Percentiles rank a stretch among this genome's conserved stretches.
phyloP scores from a whole-genome alignment of 2,329 filamentous ascomycete species.

The Diaporthe sp. region DNA sequence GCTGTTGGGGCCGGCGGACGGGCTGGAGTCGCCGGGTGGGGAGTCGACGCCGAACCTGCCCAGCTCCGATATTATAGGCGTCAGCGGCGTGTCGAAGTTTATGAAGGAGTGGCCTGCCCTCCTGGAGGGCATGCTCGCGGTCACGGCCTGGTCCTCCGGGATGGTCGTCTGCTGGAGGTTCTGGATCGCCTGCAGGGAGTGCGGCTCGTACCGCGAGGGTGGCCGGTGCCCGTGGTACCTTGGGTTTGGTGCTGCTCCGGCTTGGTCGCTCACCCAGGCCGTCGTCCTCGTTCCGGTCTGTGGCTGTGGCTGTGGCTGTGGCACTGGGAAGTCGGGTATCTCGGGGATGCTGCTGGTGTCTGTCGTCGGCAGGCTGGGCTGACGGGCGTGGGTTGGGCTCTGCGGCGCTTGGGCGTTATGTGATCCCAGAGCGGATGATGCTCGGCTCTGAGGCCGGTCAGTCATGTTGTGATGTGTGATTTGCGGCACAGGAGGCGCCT shows the following conservation, averaged over 20 bases:
- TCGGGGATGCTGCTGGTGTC: constrained; percentile 10
- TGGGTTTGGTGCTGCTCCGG: not conserved
- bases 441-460: constrained; percentile 12
- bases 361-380: constrained; percentile 9
- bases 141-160: constrained; percentile 38
- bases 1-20: constrained; percentile 25
- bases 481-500: constrained; percentile 16
- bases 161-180: constrained; percentile 34
- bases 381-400: not conserved
- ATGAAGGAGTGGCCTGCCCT: constrained; percentile 36
- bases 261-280: constrained; percentile 37
- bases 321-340: constrained; percentile 17
- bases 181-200: constrained; percentile 26
- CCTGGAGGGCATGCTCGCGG: constrained; percentile 12
- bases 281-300: constrained; percentile 27
- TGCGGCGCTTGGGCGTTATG: not conserved
- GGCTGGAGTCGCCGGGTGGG: constrained; percentile 13
- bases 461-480: not conserved
- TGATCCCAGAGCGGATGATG: constrained; percentile 4
- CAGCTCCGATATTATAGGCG: constrained; percentile 38
- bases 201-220: constrained; percentile 23
- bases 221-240: constrained; percentile 25
- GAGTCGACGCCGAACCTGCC: constrained; percentile 31
- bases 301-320: constrained; percentile 3
- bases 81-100: constrained; percentile 34